Percentiles rank a stretch among this genome's conserved stretches.
These are phyloP conservation scores for Kuraishia piskuri DNA, from an alignment of 805 yeast species.

Conservation along the genomic window DNA sequence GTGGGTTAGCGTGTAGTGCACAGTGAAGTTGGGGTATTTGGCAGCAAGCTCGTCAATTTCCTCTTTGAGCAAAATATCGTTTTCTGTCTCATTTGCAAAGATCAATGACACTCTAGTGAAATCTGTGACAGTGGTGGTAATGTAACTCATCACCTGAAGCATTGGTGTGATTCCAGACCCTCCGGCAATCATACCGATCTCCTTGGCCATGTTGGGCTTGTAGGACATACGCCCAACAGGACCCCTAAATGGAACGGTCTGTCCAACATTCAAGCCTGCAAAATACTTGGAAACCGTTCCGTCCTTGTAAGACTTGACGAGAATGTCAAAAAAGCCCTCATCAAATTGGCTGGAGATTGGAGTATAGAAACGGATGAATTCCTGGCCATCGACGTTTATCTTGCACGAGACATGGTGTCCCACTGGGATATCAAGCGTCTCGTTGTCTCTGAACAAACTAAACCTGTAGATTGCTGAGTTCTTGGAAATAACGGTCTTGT, in stretches of 20 bases:
- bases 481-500: conserved; percentile 63
- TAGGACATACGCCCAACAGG: conserved; percentile 71
- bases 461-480: conserved; percentile 72
- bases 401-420: conserved; percentile 69
- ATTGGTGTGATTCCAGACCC: conserved; percentile 91
- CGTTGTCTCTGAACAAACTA: conserved; percentile 50
- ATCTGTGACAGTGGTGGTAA: conserved; percentile 65
- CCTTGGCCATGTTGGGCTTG: conserved; percentile 46
- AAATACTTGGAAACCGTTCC: conserved; percentile 64
- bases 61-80: conserved; percentile 63
- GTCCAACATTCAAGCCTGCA: conserved; percentile 58
- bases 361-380: conserved; percentile 58
- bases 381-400: conserved; percentile 37
- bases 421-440: conserved; percentile 56
- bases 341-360: conserved; percentile 69
- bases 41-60: conserved; percentile 65
- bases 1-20: conserved; percentile 47
- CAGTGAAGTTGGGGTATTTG: conserved; percentile 53
- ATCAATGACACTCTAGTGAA: conserved; percentile 50
- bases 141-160: conserved; percentile 65
- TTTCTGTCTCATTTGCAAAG: conserved; percentile 68
- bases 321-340: conserved; percentile 64
- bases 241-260: conserved; percentile 64
- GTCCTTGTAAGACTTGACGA: conserved; percentile 66
- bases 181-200: conserved; percentile 68